phyloP scores from a whole-genome alignment of 1,284 basidiomycete species.

The Fistulinella cinereoalba region DNA sequence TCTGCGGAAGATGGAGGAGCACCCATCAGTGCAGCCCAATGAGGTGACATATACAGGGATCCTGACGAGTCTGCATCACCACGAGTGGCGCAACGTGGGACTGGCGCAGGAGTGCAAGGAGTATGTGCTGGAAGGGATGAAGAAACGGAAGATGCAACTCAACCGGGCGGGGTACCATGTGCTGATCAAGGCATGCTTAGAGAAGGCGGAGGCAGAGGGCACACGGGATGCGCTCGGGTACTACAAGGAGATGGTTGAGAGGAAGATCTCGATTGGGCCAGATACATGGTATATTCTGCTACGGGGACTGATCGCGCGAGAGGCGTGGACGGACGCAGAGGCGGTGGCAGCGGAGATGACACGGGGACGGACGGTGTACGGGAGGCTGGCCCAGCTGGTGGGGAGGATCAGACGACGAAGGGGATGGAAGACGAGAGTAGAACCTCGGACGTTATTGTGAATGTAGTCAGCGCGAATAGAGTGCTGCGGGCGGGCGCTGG shows the following conservation, averaged over 20 bases:
- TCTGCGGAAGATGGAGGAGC: slow-evolving; percentile 67
- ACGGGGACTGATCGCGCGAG: slow-evolving; percentile 51
- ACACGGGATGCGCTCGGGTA: slow-evolving; percentile 55
- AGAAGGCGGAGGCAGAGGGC: slow-evolving; percentile 46
- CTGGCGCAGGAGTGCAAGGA: slow-evolving; percentile 45
- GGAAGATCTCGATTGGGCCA: slow-evolving; percentile 48
- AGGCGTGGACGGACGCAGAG: slow-evolving; percentile 57
- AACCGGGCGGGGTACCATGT: slow-evolving; percentile 71
- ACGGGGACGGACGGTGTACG: slow-evolving; percentile 36
- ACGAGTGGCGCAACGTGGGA: slow-evolving; percentile 42
- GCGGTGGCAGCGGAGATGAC: slow-evolving; percentile 61
- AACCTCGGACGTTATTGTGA: slow-evolving; percentile 32
- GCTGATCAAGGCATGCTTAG: slow-evolving; percentile 63
- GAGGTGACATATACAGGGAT: slow-evolving; percentile 73
- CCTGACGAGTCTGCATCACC: slow-evolving; percentile 57
- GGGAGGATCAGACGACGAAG: slow-evolving; percentile 37
- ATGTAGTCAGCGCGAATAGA: slow-evolving; percentile 22
- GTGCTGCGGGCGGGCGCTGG: slow-evolving; percentile 18
- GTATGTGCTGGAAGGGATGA: slow-evolving; percentile 62
- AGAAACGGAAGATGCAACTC: slow-evolving; percentile 47
- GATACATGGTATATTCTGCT: slow-evolving; percentile 79
- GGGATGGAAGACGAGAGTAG: slow-evolving; percentile 23
- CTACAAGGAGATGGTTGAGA: slow-evolving; percentile 62
- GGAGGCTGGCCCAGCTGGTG: slow-evolving; percentile 40
- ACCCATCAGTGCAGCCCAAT: slow-evolving; percentile 56